Conservation (phyloP, 225 moss, liverwort and hornwort species). For the Marchantia paleacea region DNA sequence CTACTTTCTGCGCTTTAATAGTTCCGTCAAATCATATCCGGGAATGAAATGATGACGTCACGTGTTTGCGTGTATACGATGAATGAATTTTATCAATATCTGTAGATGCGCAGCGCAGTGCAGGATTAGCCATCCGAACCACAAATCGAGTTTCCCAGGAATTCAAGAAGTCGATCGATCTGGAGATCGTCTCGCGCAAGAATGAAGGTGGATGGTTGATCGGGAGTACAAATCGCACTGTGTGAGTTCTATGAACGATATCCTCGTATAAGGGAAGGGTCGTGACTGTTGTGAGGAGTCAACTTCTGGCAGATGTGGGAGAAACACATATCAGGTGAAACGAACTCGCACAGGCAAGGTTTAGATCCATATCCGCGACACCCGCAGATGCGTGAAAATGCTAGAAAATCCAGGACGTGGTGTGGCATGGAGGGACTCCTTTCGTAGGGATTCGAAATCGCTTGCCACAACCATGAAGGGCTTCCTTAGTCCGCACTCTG, state of each 20-base stretch:
- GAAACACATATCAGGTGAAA: neutral
- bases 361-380: neutral
- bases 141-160: too few species aligned
- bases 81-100: too few species aligned
- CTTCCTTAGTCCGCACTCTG: neutral
- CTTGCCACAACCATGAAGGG: neutral
- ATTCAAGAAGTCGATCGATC: too few species aligned
- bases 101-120: too few species aligned
- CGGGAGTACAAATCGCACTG: too few species aligned
- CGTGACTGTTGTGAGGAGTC: conserved; percentile 10
- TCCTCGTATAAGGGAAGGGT: neutral
- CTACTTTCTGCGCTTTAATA: too few species aligned
- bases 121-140: too few species aligned
- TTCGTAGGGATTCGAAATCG: neutral
- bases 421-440: neutral
- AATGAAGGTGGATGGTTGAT: too few species aligned
- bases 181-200: too few species aligned
- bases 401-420: neutral
- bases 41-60: too few species aligned
- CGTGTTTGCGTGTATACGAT: too few species aligned
- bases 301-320: neutral
- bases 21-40: too few species aligned
- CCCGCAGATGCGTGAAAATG: neutral
- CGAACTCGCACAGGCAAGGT: neutral
- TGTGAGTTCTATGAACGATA: neutral